These are phyloP conservation scores for Trichosporon inkin DNA, from an alignment of 1,284 basidiomycete genomes.

Conservation along the genomic window DNA sequence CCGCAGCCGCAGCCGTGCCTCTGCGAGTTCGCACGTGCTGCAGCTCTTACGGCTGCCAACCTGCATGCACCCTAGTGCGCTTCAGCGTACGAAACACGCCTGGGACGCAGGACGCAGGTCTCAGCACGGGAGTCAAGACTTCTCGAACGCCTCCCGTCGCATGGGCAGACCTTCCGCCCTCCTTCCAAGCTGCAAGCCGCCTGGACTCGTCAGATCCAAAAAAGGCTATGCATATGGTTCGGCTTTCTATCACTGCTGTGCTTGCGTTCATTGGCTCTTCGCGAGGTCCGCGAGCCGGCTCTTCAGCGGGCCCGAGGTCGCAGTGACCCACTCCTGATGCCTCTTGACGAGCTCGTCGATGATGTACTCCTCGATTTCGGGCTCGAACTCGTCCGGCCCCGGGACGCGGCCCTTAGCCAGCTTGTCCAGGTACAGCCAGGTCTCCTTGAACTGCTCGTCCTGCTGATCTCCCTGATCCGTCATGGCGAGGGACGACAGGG, in stretches of 20 bases:
- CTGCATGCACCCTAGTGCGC: too few relatives aligned
- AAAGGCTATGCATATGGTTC: conserved; percentile 1
- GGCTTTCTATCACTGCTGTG: background rate
- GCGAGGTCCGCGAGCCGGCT: background rate
- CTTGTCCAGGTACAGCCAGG: conserved; percentile 68
- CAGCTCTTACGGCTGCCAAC: too few relatives aligned
- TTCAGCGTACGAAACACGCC: too few relatives aligned
- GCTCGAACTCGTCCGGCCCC: conserved; percentile 30
- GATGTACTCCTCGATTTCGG: conserved; percentile 88
- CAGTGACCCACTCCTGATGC: conserved; percentile 65
- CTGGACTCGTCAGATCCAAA: background rate
- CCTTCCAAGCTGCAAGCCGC: too few relatives aligned
- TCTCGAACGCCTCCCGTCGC: too few relatives aligned
- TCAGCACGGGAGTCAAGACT: too few relatives aligned
- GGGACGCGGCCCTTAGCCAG: conserved; percentile 36
- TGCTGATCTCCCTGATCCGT: conserved; percentile 28
- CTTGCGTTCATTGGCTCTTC: background rate
- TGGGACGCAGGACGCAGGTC: too few relatives aligned
- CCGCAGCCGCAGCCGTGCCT: too few relatives aligned
- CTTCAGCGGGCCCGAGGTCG: background rate
- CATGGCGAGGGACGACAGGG: background rate
- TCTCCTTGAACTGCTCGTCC: conserved; percentile 55
- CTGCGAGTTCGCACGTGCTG: too few relatives aligned
- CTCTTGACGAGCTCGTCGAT: conserved; percentile 67
- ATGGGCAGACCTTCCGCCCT: too few relatives aligned